phyloP scores from a whole-genome alignment of 2,329 filamentous ascomycete genomes.

The Pseudohalonectria lignicola region DNA sequence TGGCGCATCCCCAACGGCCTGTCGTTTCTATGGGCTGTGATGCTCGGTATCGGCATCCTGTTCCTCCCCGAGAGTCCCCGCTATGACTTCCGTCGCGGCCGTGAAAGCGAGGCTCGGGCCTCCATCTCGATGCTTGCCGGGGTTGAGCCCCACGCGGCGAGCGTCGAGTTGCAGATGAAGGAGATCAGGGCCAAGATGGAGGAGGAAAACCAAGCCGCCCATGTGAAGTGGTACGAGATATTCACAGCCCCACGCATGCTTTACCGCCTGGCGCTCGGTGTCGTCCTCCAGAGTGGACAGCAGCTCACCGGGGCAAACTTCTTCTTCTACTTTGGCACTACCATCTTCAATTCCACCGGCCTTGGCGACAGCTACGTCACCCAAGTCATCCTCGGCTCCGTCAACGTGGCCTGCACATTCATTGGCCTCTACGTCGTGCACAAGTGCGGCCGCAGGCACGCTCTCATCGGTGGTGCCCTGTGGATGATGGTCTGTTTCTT shows the following conservation, averaged over 20 bases:
- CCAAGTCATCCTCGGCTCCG: constrained; percentile 46
- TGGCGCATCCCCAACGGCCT: constrained; percentile 53
- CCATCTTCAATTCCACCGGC: constrained; percentile 56
- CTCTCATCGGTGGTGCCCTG: constrained; percentile 52
- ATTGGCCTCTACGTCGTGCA: constrained; percentile 59
- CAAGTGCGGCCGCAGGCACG: constrained; percentile 55
- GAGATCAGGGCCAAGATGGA: constrained; percentile 19
- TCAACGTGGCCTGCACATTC: constrained; percentile 38
- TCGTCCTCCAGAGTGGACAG: constrained; percentile 53
- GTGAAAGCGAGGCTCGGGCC: constrained; percentile 5
- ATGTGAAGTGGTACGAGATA: constrained; percentile 46
- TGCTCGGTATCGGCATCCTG: constrained; percentile 38
- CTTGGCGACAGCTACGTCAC: constrained; percentile 52
- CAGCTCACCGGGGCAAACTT: constrained; percentile 54
- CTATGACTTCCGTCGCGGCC: constrained; percentile 5
- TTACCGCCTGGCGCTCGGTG: constrained; percentile 54
- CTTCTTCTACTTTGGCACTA: constrained; percentile 51
- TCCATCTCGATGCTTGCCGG: constrained; percentile 7
- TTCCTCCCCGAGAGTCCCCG: constrained; percentile 44
- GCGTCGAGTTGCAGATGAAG: constrained; percentile 7
- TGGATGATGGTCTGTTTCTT: constrained; percentile 59
- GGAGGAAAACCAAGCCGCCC: constrained; percentile 30
- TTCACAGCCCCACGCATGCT: constrained; percentile 48
- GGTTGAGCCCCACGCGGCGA: constrained; percentile 5
- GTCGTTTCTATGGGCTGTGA: constrained; percentile 37